Conservation (phyloP, 805 yeast species). For the Lachancea kluyveri region DNA sequence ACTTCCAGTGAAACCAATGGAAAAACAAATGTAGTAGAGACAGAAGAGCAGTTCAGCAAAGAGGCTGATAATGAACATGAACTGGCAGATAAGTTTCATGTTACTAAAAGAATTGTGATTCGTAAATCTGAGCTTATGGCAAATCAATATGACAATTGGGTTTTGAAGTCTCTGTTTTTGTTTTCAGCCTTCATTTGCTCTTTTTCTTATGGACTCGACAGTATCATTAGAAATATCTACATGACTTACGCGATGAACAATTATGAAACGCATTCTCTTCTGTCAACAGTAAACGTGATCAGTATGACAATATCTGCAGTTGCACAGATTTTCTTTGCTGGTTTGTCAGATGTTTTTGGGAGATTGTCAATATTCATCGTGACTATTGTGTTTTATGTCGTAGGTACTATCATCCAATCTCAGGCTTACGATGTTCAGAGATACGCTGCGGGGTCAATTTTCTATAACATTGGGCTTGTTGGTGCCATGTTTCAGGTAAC, state of each 20-base stretch:
- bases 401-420: conserved; percentile 52
- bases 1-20: neutral
- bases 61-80: neutral
- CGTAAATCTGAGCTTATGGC: conserved; percentile 45
- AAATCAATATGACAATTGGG: conserved; percentile 35
- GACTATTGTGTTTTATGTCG: conserved; percentile 43
- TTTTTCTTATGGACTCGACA: conserved; percentile 51
- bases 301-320: conserved; percentile 51
- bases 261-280: conserved; percentile 42
- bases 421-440: conserved; percentile 48
- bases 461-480: conserved; percentile 48
- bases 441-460: conserved; percentile 52
- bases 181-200: conserved; percentile 44
- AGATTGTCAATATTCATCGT: conserved; percentile 40
- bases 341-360: conserved; percentile 52
- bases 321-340: conserved; percentile 49
- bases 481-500: conserved; percentile 54
- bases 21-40: neutral
- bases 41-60: too few species aligned
- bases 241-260: conserved; percentile 48
- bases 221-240: conserved; percentile 42
- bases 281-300: conserved; percentile 47
- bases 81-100: conserved; percentile 1
- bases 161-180: conserved; percentile 33
- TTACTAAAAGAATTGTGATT: conserved; percentile 37